Conservation (phyloP, 2,329 filamentous ascomycete species). For the Fusarium duplospermum region DNA sequence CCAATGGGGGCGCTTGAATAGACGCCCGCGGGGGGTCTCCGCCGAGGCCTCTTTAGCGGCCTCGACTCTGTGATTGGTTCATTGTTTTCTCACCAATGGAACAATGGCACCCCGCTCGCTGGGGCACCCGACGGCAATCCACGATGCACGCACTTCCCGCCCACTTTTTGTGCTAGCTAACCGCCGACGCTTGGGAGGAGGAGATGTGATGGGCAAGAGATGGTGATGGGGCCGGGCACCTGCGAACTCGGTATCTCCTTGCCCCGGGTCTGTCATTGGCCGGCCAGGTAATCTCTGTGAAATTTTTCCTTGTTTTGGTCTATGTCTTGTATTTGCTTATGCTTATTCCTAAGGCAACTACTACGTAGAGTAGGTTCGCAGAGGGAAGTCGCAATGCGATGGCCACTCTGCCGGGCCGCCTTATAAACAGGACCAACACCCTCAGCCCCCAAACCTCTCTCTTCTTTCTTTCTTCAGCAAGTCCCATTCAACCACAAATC, state of each 20-base stretch:
- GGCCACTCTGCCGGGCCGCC: conserved; percentile 35
- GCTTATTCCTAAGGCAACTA: conserved; percentile 27
- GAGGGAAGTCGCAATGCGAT: conserved; percentile 2
- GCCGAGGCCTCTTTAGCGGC: conserved; percentile 28
- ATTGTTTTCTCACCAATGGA: conserved; percentile 25
- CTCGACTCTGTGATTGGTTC: conserved; percentile 17
- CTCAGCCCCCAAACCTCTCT: conserved; percentile 44
- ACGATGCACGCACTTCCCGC: conserved; percentile 38
- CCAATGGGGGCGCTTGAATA: conserved; percentile 41
- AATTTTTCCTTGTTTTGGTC: conserved; percentile 7
- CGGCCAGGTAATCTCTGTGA: conserved; percentile 3
- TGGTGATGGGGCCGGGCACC: conserved; percentile 19
- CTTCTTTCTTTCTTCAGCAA: conserved; percentile 71
- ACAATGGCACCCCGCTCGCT: conserved; percentile 8
- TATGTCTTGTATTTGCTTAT: conserved; percentile 10
- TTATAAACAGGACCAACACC: conserved; percentile 51
- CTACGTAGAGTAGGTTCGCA: neutral
- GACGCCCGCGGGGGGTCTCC: conserved; percentile 33
- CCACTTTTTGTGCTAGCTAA: conserved; percentile 33
- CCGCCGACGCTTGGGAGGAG: conserved; percentile 37
- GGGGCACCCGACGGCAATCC: neutral
- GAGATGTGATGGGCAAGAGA: conserved; percentile 39
- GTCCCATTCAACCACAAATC: conserved; percentile 66
- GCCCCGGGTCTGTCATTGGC: conserved; percentile 33
- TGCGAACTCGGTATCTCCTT: conserved; percentile 38